These are phyloP conservation scores for Verticillium klebahnii DNA, from an alignment of 2,329 filamentous ascomycete genomes.

Conservation along the genomic window DNA sequence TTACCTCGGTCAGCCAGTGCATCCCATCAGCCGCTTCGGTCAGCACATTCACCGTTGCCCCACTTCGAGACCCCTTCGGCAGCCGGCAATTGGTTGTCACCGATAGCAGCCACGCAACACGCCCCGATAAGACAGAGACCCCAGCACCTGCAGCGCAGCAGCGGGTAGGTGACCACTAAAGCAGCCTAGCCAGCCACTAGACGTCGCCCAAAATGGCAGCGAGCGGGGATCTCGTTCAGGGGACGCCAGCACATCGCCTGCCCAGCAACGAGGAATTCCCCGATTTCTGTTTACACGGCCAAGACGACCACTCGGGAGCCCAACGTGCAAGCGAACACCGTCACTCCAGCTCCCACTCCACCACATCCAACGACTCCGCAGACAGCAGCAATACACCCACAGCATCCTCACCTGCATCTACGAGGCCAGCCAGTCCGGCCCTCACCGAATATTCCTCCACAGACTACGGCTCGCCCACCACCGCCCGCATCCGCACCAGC, in stretches of 20 bases:
- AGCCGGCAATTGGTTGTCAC: slow-evolving; percentile 9
- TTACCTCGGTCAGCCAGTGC: not conserved
- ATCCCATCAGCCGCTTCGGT: not conserved
- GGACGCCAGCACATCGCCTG: slow-evolving; percentile 13
- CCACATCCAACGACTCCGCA: slow-evolving; percentile 8
- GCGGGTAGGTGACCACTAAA: slow-evolving; percentile 5
- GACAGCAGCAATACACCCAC: slow-evolving; percentile 13
- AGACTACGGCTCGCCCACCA: slow-evolving; percentile 2
- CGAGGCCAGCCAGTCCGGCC: slow-evolving; percentile 19
- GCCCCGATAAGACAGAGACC: slow-evolving; percentile 1
- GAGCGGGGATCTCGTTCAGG: slow-evolving; percentile 9
- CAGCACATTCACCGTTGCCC: not conserved
- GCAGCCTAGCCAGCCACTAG: slow-evolving; percentile 11
- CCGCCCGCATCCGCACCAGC: slow-evolving; percentile 12
- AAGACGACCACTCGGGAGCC: not conserved
- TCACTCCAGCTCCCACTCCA: slow-evolving; percentile 6
- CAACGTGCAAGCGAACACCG: slow-evolving; percentile 4
- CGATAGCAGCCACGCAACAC: slow-evolving; percentile 8
- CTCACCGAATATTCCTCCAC: slow-evolving; percentile 15
- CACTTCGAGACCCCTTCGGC: not conserved
- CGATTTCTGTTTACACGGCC: slow-evolving; percentile 38
- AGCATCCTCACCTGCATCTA: slow-evolving; percentile 18
- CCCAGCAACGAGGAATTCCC: slow-evolving; percentile 35
- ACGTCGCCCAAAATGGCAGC: slow-evolving; percentile 11
- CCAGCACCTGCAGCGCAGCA: slow-evolving; percentile 9